Evolutionary conservation across 169 alveolate genomes (phyloP), one percentile per base, ranked within the genome.

Genomic region (Cyclospora cayetanensis): DNA sequence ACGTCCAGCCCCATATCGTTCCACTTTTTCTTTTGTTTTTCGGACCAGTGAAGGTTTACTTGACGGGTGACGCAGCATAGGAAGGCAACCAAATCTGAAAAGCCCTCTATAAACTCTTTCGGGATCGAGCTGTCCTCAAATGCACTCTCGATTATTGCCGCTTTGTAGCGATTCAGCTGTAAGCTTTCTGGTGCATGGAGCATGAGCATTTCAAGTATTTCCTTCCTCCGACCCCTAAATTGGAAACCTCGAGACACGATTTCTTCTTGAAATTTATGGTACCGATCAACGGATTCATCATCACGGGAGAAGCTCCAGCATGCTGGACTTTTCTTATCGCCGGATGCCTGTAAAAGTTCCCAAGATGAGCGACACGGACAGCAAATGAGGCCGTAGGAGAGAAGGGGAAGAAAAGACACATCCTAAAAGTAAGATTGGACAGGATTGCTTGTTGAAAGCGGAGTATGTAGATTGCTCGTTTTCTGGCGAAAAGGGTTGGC

Each of bases 241-340:
- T 34, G 25, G 27, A 72, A 72, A 9, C 15, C 27, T 11, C 83
- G 52, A 9, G 35, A 15, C 9, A 0, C 35, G 27, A 72, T 72
- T 37, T 72, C 83, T 9, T 1, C 37, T 12, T 34, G 35, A 72
- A 72, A 72, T 3, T 4, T 2, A 4, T 20, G 35, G 55, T 72
- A 72, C 35, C 83, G 83, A 18, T 72, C 60, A 4, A 1, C 11
- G 1, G 25, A 12, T 11, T 72, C 35, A 7, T 34, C 55, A 11
- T 52, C 22, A 4, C 83, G 20, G 0, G 83, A 72, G 22, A 72
- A 72, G 15, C 31, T 7, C 55, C 50, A 72, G 7, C 83, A 72
- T 1, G 83, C 83, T 9, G 83, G 83, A 55, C 83, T 72, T 39
- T 72, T 72, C 31, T 34, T 72, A n/a, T 72, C 83, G 27, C 83